Conservation (phyloP, 2,329 filamentous ascomycete species). For the Colletotrichum paranaense region DNA sequence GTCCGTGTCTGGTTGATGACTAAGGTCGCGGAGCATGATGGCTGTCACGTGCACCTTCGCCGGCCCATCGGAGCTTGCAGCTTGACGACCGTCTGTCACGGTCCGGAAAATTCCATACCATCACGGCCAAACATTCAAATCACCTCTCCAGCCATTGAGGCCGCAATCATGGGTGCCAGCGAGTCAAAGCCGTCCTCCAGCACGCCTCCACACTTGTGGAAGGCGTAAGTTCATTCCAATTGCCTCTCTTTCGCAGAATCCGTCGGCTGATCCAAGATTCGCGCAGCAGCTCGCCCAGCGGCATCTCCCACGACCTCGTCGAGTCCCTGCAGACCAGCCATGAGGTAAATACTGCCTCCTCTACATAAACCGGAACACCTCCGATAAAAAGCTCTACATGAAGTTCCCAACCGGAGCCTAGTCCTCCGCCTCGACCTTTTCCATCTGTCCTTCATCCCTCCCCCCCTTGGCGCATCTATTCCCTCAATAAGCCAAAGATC, state of each 20-base stretch:
- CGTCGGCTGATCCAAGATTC: constrained; percentile 33
- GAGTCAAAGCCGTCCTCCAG: constrained; percentile 64
- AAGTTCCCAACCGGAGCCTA: background rate
- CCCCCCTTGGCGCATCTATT: constrained; percentile 9
- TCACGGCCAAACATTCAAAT: constrained; percentile 34
- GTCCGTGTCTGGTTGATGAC: background rate
- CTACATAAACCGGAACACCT: background rate
- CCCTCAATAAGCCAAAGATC: background rate
- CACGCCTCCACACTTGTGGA: constrained; percentile 60
- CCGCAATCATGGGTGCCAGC: constrained; percentile 66
- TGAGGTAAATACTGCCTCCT: constrained; percentile 71
- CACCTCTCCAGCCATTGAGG: constrained; percentile 36
- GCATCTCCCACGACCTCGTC: constrained; percentile 83
- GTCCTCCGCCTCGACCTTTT: background rate
- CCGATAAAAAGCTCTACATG: background rate
- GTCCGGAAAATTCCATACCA: constrained; percentile 38
- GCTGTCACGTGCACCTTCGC: constrained; percentile 27
- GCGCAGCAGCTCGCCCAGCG: constrained; percentile 57
- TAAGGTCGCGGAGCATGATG: background rate
- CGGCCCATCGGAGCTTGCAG: constrained; percentile 36
- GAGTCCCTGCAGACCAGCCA: constrained; percentile 85
- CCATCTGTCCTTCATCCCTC: background rate
- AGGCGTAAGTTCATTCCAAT: constrained; percentile 57
- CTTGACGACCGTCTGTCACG: constrained; percentile 30
- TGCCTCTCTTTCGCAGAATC: background rate